Evolutionary conservation across 1,284 basidiomycete genomes (phyloP).

Genomic region (Cerioporus squamosus): DNA sequence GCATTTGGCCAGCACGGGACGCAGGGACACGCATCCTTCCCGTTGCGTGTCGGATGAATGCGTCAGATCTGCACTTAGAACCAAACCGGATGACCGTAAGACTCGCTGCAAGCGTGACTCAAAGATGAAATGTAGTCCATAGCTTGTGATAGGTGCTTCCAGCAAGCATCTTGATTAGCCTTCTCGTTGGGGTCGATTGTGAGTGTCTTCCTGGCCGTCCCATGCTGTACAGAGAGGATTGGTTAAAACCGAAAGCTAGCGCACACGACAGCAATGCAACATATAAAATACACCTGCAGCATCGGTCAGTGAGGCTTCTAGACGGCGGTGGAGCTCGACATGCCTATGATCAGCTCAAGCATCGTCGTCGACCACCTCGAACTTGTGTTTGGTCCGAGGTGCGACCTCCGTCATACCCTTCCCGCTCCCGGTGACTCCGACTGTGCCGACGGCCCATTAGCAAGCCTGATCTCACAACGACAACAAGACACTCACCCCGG

Average conservation of each 20-base stretch:
- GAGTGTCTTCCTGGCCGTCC: neutral
- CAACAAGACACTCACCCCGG: slow-evolving; percentile 56
- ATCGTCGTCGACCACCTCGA: slow-evolving; percentile 52
- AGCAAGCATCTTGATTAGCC: neutral
- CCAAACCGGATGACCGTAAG: slow-evolving; percentile 8
- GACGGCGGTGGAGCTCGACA: neutral
- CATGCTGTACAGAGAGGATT: neutral
- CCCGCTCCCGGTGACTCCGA: slow-evolving; percentile 94
- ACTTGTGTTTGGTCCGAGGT: slow-evolving; percentile 82
- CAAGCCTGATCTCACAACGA: slow-evolving; percentile 7
- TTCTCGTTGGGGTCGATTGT: neutral
- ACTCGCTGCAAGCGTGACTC: neutral
- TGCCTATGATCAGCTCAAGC: slow-evolving; percentile 17
- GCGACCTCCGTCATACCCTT: slow-evolving; percentile 89
- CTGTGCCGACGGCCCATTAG: slow-evolving; percentile 43
- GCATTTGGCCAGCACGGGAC: neutral
- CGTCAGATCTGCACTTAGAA: slow-evolving; percentile 10
- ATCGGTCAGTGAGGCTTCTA: neutral
- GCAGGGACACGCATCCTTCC: neutral
- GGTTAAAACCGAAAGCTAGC: slow-evolving; percentile 13
- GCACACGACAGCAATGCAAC: slow-evolving; percentile 6
- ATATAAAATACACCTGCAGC: slow-evolving; percentile 17
- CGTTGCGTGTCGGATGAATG: neutral
- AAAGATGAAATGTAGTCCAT: slow-evolving; percentile 6
- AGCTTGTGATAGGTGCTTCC: slow-evolving; percentile 9